Conservation (phyloP, 2,329 filamentous ascomycete genomes). For the Monosporascus sp. region DNA sequence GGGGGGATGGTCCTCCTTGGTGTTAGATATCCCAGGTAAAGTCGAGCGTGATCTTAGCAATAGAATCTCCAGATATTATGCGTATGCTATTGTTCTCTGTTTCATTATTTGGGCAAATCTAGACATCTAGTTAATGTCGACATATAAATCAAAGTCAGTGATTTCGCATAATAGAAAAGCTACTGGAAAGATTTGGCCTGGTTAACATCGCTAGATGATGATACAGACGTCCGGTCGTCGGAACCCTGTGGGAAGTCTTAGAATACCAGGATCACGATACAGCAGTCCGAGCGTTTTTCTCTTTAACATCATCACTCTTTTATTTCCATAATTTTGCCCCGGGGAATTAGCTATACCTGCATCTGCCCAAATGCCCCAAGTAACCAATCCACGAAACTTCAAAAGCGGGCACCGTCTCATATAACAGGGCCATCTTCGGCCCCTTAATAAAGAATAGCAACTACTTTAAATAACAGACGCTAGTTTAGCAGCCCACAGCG, state of each 20-base stretch:
- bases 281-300: conserved; percentile 74
- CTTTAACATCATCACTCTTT: conserved; percentile 74
- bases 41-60: too few relatives aligned
- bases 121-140: too few relatives aligned
- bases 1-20: too few relatives aligned
- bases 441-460: too few relatives aligned
- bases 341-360: conserved; percentile 33
- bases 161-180: conserved; percentile 66
- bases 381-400: conserved; percentile 93
- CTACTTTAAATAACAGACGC: too few relatives aligned
- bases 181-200: conserved; percentile 63
- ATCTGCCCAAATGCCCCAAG: conserved; percentile 75
- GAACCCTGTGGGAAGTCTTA: conserved; percentile 70
- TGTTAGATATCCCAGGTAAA: too few relatives aligned
- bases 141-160: conserved; percentile 32
- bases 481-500: too few relatives aligned
- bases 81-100: too few relatives aligned
- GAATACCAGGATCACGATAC: conserved; percentile 81
- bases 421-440: conserved; percentile 64
- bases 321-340: conserved; percentile 70
- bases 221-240: conserved; percentile 72
- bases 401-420: conserved; percentile 74
- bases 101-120: too few relatives aligned
- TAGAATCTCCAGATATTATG: too few relatives aligned
- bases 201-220: conserved; percentile 83